Evolutionary conservation across 129 eudicot species (phyloP).

Genomic region (Logfia minima): DNA sequence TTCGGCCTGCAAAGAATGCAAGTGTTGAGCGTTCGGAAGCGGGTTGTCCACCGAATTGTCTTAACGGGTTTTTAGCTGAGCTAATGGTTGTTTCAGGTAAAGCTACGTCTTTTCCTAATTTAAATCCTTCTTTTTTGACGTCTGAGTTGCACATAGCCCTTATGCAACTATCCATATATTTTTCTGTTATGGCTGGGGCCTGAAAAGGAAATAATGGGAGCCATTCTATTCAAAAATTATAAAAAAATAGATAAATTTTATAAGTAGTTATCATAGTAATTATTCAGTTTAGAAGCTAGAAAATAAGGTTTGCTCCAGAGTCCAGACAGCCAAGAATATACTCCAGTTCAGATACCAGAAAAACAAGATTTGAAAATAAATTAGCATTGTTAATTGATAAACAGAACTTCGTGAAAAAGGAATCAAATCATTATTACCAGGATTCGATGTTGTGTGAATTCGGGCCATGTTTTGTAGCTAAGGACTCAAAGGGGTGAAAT

Average conservation of each 20-base stretch:
- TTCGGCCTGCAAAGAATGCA: conserved; percentile 81
- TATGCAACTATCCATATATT: conserved; percentile 53
- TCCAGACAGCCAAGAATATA: background rate
- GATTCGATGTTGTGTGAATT: background rate
- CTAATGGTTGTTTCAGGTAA: conserved; percentile 75
- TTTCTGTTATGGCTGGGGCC: conserved; percentile 75
- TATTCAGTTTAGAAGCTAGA: background rate
- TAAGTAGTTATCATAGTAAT: background rate
- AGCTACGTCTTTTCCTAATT: conserved; percentile 79
- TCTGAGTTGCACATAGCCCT: conserved; percentile 88
- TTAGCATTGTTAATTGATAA: background rate
- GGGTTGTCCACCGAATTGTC: conserved; percentile 60
- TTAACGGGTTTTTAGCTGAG: conserved; percentile 42
- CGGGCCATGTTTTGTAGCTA: background rate
- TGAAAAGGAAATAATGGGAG: conserved; percentile 15
- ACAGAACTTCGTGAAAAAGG: background rate
- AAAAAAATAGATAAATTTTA: background rate
- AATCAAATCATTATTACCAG: background rate
- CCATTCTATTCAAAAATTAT: background rate
- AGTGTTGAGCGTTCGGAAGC: conserved; percentile 56
- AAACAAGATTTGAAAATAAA: background rate
- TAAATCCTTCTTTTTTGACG: conserved; percentile 69
- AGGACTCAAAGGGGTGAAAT: background rate
- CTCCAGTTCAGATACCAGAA: background rate
- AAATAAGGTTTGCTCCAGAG: background rate